Evolutionary conservation across 306 rosid species (phyloP).

Genomic region (Quercus cerris): DNA sequence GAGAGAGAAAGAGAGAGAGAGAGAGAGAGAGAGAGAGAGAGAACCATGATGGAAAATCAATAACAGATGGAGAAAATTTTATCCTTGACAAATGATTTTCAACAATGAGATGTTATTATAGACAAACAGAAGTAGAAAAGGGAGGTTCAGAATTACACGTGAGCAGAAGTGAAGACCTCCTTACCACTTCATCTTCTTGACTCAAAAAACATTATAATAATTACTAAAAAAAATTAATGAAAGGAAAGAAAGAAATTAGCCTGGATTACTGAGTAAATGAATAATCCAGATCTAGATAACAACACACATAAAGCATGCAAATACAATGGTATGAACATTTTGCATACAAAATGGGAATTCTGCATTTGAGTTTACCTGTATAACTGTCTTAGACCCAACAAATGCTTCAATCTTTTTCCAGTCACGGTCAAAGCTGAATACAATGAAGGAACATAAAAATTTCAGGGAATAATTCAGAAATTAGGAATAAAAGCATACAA

Average conservation of each 20-base stretch:
- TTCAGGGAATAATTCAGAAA: not conserved
- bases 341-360: not conserved
- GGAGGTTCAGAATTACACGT: not conserved
- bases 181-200: not conserved
- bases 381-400: conserved; percentile 91
- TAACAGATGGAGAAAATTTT: not conserved
- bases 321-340: not conserved
- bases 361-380: conserved; percentile 60
- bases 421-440: conserved; percentile 89
- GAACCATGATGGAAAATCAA: not conserved
- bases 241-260: not conserved
- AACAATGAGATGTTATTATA: not conserved
- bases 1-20: no score
- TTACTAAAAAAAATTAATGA: not conserved
- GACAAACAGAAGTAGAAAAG: not conserved
- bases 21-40: not conserved
- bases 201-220: not conserved
- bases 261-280: not conserved
- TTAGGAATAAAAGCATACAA: not conserved
- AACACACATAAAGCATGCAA: not conserved
- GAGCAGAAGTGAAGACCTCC: not conserved
- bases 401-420: conserved; percentile 99
- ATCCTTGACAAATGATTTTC: not conserved
- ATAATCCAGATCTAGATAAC: not conserved
- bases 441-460: not conserved